These are phyloP conservation scores for Paratrypanosoma confusum DNA, from an alignment of 208 protist species.

Conservation along the genomic window DNA sequence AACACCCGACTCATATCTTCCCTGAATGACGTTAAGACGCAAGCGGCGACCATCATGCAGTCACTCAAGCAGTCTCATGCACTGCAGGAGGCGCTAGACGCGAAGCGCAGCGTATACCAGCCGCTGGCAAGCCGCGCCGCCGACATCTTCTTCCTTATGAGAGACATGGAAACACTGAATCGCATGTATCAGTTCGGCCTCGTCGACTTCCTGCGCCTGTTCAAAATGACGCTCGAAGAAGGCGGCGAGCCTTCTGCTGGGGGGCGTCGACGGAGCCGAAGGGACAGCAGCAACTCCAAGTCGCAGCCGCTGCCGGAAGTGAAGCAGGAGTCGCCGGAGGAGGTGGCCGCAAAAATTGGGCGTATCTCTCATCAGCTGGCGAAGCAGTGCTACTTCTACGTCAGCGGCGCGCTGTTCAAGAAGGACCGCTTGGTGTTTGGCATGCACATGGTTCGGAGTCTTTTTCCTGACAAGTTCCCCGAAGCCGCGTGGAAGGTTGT, in stretches of 20 bases:
- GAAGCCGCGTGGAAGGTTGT: constrained; percentile 80
- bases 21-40: constrained; percentile 91
- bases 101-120: constrained; percentile 91
- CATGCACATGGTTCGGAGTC: constrained; percentile 87
- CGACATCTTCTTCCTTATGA: constrained; percentile 90
- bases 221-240: constrained; percentile 47
- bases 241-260: too few relatives aligned
- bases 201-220: constrained; percentile 80
- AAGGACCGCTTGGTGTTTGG: constrained; percentile 90
- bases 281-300: too few relatives aligned
- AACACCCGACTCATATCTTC: constrained; percentile 89
- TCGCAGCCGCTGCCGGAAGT: constrained; percentile 29
- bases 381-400: constrained; percentile 52
- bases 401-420: constrained; percentile 77
- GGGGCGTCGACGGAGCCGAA: too few relatives aligned
- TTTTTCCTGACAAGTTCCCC: constrained; percentile 72
- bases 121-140: constrained; percentile 81
- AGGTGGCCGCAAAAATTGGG: constrained; percentile 38
- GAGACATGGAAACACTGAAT: constrained; percentile 85
- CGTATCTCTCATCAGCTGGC: constrained; percentile 43
- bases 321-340: constrained; percentile 8
- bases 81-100: constrained; percentile 88
- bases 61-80: constrained; percentile 73
- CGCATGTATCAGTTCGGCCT: constrained; percentile 96
- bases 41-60: constrained; percentile 71